Evolutionary conservation across 1,284 basidiomycete species (phyloP), one percentile per base, ranked within the genome.

Genomic region (Puccinia polysora): DNA sequence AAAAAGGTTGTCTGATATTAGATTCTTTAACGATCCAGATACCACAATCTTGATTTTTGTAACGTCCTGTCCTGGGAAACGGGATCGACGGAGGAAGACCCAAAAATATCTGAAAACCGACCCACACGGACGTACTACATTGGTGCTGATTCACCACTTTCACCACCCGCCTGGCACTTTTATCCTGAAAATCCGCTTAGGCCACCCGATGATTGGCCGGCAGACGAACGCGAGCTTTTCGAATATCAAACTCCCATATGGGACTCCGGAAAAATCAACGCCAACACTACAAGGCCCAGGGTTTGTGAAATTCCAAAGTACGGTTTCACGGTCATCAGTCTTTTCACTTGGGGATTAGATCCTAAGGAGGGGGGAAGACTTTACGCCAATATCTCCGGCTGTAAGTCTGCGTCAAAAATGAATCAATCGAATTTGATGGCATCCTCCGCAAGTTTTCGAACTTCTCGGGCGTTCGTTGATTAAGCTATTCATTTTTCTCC

Each of bases 21-120:
- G 10, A 15, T 18, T 14, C 15, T 52, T 60, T 5, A 12, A 14
- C 12, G 5, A 4, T 7, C 8, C 52, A 70, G 67, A 28, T 70
- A 40, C 20, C 67, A 70, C 20, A 55, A 58, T 25, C 30, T 70
- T 36, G 67, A 70, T 40, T 70, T 70, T 36, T 70, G 67, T 38
- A 59, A 55, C 40, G 56, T 70, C 30, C 28, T 70, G 34, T 58
- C 28, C 4, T 55, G 55, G 53, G 65, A 50, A 8, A 55, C 67
- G 6, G 67, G 56, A 49, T 70, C 55, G 7, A 60, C 67, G 14
- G 43, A 47, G 45, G 0, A 50, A 6, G 20, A 60, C 1, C 55
- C 55, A 18, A 36, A 28, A 2, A 47, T 50, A 50, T 36, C 30
- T 50, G 38, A 23, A 30, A 64, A 64, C 10, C 62, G 30, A 10